Evolutionary conservation across 495 filamentous ascomycete genomes (phyloP), one percentile per base, ranked within the genome.

Genomic region (Tetracladium marchalianum): DNA sequence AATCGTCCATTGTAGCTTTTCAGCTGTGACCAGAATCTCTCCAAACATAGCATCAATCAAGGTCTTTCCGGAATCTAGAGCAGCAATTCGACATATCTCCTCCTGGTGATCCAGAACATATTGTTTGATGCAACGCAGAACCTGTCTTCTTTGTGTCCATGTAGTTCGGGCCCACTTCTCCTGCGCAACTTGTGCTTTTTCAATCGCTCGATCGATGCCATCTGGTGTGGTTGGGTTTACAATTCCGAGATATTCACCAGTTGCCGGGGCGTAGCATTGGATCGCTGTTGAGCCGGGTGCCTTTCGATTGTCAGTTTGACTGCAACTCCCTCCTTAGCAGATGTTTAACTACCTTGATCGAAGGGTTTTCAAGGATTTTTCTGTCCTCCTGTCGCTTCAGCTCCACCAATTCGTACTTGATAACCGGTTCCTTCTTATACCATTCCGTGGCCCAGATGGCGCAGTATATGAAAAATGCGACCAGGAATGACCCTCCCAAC

Each of bases 61-160:
- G 5, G 93, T 95, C 66, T 99, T 99, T 41, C 92, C 92, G n/a
- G 87, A 92, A 67, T 99, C 92, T 12, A 95, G 71, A 58, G 90
- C 96, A 40, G 90, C 89, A 17, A 85, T 79, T 11, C 76, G 77
- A 44, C 85, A 88, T 51, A 99, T 92, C 31, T 77, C 69, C 43
- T 94, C 85, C 62, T 95, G 88, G 64, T 97, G 84, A 46, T 94
- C 84, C 45, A 99, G 76, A 16, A 97, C 72, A 50, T 77, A 81
- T 68, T 85, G 86, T 41, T 93, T 68, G 52, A 99, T 64, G 16
- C 88, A 87, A 39, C 81, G 79, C 32, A 99, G 69, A 15, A 97
- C 85, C 58, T 74, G 81, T 52, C 87, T 73, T 40, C 92, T 73
- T 56, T 94, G 75, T 24, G 71, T 62, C 60, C 94, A 95, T 0